Conservation (phyloP, 2,329 filamentous ascomycete genomes). For the Dactylellina haptotyla region DNA sequence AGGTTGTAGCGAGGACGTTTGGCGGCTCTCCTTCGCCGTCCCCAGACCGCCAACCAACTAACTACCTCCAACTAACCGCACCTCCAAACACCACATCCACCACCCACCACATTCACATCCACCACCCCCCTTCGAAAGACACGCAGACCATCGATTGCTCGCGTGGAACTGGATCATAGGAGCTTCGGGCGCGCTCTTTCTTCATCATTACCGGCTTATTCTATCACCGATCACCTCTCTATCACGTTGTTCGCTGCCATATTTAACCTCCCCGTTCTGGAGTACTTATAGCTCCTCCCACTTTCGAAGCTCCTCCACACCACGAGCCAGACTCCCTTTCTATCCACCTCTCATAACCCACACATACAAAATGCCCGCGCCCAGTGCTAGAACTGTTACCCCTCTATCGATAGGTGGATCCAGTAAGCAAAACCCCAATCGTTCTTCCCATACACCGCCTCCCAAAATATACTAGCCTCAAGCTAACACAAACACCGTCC, state of each 20-base stretch:
- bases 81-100: too few species aligned
- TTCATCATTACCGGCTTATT: background rate
- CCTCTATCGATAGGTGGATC: conserved; percentile 53
- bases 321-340: background rate
- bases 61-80: too few species aligned
- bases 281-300: background rate
- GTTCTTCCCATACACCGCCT: background rate
- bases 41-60: too few species aligned
- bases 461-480: background rate
- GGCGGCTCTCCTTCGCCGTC: too few species aligned
- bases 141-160: too few species aligned
- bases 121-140: too few species aligned
- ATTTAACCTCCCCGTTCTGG: background rate
- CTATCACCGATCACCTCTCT: background rate
- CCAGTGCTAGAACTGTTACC: conserved; percentile 40
- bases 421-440: conserved; percentile 17
- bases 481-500: conserved; percentile 26
- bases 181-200: background rate
- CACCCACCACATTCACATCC: too few species aligned
- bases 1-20: too few species aligned
- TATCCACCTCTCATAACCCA: background rate
- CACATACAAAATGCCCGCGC: conserved; percentile 35
- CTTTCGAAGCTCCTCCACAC: too few species aligned
- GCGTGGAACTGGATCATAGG: too few species aligned
- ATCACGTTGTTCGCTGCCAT: background rate